Evolutionary conservation across 1,139 yeast species (phyloP), one percentile per base, ranked within the genome.

Genomic region (Candida labiduridarum): DNA sequence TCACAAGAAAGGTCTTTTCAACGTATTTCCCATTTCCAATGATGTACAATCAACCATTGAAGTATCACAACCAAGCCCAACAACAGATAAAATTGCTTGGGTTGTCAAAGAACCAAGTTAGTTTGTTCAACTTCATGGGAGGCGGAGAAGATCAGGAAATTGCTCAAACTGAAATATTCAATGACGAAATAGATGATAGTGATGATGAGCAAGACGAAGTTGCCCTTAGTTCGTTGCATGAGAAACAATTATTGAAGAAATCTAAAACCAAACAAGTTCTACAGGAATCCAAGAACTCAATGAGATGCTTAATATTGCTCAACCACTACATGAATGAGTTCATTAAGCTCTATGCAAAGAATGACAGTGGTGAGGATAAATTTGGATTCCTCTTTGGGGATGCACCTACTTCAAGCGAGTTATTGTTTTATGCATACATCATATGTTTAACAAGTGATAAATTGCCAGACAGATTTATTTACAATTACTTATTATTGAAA

Each of bases 1-100:
- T 78, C 52, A 82, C 92, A 1, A 73, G 95, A 49, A 84, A 85
- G 44, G 64, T 81, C 27, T 85, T 87, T 62, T 72, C 80, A 35
- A 59, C 69, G 3, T 75, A 83, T 54, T 70, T 89, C 34, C 89
- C 94, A 2, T 89, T 89, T 67, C 96, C 96, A 5, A 83, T 89
- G 85, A 92, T 89, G 80, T 89, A 89, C 65, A 84, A 84, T 54
- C 84, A 88, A 40, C 91, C 96, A 0, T 62, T 86, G 50, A 72
- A 74, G 44, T 78, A 80, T 53, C 74, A 80, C 59, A 63, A 71
- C 34, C 57, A 64, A 15, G 91, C 94, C 53, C 64, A 70, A 60
- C 61, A 70, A 59, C 61, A 82, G 79, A 71, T 72, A 54, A 51
- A 66, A 48, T 44, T 64, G 14, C 57, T 72, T 12, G 84, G 84